Conservation (phyloP, 192 early-diverging fungal genomes). For the Backusella morwellensis region DNA sequence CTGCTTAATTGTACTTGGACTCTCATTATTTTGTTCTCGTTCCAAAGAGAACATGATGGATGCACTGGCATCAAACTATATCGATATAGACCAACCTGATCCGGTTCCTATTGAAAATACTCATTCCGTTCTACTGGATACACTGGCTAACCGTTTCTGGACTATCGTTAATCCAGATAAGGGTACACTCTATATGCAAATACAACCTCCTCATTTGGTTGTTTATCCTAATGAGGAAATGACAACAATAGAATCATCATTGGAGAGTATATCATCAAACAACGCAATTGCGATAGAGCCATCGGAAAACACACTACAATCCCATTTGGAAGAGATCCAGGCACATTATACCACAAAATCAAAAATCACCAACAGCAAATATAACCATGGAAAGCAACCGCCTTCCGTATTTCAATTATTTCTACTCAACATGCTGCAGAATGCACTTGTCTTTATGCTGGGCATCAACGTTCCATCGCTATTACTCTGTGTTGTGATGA, state of each 20-base stretch:
- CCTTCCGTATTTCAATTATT: slow-evolving; percentile 7
- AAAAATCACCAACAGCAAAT: background rate
- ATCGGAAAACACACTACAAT: background rate
- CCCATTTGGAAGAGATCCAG: background rate
- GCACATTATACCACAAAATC: background rate
- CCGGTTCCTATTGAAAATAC: background rate
- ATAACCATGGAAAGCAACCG: background rate
- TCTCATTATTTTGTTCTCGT: slow-evolving; percentile 4
- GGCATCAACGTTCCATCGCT: slow-evolving; percentile 28
- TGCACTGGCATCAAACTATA: background rate
- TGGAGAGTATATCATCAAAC: background rate
- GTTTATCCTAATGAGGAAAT: background rate
- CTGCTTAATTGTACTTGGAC: slow-evolving; percentile 5
- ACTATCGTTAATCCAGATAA: background rate
- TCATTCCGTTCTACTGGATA: background rate
- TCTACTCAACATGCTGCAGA: background rate
- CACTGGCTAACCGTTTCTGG: background rate
- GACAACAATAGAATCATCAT: background rate
- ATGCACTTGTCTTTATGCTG: background rate
- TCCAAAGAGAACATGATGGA: background rate
- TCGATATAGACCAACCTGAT: background rate
- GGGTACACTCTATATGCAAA: background rate
- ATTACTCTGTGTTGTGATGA: slow-evolving; percentile 22
- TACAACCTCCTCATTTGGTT: background rate
- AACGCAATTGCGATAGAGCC: background rate